These are phyloP conservation scores for Calonectria leucothoes DNA, from an alignment of 2,329 filamentous ascomycete species.

Conservation along the genomic window DNA sequence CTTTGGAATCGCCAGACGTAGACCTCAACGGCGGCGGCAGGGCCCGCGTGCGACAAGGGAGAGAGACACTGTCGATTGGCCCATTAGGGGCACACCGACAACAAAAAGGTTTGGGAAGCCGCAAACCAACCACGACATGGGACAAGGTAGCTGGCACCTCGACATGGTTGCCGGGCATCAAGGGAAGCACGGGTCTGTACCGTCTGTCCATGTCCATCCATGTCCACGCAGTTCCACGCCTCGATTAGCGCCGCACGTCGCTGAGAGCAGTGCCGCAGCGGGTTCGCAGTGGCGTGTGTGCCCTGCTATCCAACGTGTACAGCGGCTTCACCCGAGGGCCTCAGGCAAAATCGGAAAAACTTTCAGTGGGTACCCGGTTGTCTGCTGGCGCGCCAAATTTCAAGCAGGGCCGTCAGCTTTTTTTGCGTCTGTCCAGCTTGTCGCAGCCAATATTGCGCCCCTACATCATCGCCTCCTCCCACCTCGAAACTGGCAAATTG, in stretches of 20 bases:
- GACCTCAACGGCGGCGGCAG: constrained; percentile 30
- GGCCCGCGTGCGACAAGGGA: constrained; percentile 21
- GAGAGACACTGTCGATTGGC: background rate
- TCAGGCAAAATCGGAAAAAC: constrained; percentile 45
- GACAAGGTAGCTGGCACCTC: background rate
- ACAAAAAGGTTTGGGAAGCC: background rate
- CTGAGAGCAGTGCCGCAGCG: background rate
- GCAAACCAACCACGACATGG: background rate
- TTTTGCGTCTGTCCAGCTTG: constrained; percentile 48
- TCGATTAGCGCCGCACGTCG: background rate
- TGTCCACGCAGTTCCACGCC: constrained; percentile 19
- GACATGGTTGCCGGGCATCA: background rate
- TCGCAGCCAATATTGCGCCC: constrained; percentile 47
- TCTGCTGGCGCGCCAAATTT: constrained; percentile 45
- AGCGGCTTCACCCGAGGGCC: constrained; percentile 29
- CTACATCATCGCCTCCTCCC: constrained; percentile 48
- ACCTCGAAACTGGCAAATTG: constrained; percentile 25
- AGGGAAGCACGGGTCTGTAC: background rate
- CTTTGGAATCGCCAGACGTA: constrained; percentile 39
- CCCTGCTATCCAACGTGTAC: background rate
- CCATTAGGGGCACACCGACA: constrained; percentile 2
- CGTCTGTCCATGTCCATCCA: background rate
- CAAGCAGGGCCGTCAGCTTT: constrained; percentile 45
- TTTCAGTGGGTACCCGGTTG: constrained; percentile 40
- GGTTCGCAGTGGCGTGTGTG: constrained; percentile 5